Conservation (phyloP, 2,329 filamentous ascomycete species). For the Dryadomyces quercus-mongolicae region DNA sequence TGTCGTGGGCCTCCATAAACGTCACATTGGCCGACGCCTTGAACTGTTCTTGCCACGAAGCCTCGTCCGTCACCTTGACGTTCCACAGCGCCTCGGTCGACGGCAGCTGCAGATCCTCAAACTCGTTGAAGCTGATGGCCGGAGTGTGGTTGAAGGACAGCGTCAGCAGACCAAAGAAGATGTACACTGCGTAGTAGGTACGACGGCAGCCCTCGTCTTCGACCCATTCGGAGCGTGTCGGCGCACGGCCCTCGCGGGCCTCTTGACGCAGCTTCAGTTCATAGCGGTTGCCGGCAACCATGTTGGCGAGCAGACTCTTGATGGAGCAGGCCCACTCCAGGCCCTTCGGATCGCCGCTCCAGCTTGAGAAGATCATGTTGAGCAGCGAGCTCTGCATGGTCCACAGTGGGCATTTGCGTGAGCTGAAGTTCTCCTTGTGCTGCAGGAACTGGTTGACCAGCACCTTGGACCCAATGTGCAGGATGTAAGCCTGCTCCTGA, state of each 20-base stretch:
- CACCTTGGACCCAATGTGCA: slow-evolving; percentile 95
- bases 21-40: slow-evolving; percentile 62
- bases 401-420: slow-evolving; percentile 92
- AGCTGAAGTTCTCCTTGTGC: slow-evolving; percentile 98
- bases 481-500: slow-evolving; percentile 90
- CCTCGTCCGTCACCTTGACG: slow-evolving; percentile 63
- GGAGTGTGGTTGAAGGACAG: slow-evolving; percentile 97
- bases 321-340: slow-evolving; percentile 98
- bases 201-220: slow-evolving; percentile 93
- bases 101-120: slow-evolving; percentile 83
- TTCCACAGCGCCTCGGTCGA: slow-evolving; percentile 95
- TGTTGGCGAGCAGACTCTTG: slow-evolving; percentile 94
- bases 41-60: slow-evolving; percentile 72
- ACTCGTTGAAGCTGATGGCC: slow-evolving; percentile 96
- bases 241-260: slow-evolving; percentile 62
- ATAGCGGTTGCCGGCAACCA: slow-evolving; percentile 95
- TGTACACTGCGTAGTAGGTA: slow-evolving; percentile 97
- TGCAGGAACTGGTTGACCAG: slow-evolving; percentile 94
- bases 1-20: slow-evolving; percentile 89
- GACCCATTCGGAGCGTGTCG: slow-evolving; percentile 82
- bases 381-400: slow-evolving; percentile 94
- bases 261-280: slow-evolving; percentile 90
- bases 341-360: slow-evolving; percentile 95
- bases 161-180: slow-evolving; percentile 93
- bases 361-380: slow-evolving; percentile 98